phyloP scores from a whole-genome alignment of 1,284 basidiomycete species.

The Irpex lacteus region DNA sequence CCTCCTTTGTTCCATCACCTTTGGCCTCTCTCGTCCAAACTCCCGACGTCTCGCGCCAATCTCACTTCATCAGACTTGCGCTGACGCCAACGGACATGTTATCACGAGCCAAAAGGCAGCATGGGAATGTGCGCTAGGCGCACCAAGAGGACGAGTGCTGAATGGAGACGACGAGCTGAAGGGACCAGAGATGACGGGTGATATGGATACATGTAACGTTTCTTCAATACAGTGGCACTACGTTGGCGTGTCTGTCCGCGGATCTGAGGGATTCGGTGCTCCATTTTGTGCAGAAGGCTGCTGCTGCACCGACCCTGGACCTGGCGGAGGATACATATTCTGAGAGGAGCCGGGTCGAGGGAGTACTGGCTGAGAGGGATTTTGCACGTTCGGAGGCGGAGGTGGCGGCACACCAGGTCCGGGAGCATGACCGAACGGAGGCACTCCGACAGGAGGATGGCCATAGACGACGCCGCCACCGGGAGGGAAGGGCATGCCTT shows the following conservation, averaged over 20 bases:
- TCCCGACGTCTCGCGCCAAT: not conserved
- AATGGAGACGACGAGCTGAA: slow-evolving; percentile 4
- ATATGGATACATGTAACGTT: slow-evolving; percentile 18
- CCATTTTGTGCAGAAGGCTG: slow-evolving; percentile 23
- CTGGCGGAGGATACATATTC: slow-evolving; percentile 41
- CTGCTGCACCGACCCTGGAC: slow-evolving; percentile 24
- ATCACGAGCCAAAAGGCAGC: not conserved
- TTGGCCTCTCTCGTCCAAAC: not conserved
- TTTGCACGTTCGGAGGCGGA: slow-evolving; percentile 37
- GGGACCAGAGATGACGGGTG: slow-evolving; percentile 6
- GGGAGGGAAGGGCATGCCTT: slow-evolving; percentile 53
- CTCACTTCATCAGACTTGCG: not conserved
- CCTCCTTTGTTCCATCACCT: not conserved
- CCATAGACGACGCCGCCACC: slow-evolving; percentile 52
- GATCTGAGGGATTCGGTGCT: slow-evolving; percentile 28
- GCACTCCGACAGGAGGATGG: slow-evolving; percentile 35
- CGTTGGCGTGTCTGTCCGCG: slow-evolving; percentile 22
- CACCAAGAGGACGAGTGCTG: slow-evolving; percentile 8
- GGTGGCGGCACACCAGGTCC: slow-evolving; percentile 33
- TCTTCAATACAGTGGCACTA: slow-evolving; percentile 19
- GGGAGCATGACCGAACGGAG: slow-evolving; percentile 34
- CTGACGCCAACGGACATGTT: not conserved
- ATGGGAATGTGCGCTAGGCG: not conserved
- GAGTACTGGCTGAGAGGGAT: slow-evolving; percentile 28
- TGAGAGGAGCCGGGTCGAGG: slow-evolving; percentile 44